A percentile compares a stretch with the other conserved stretches of the same genome.
Evolutionary conservation across 2,329 filamentous ascomycete genomes (phyloP).

Genomic region (Graphiopsis chlorocephala): DNA sequence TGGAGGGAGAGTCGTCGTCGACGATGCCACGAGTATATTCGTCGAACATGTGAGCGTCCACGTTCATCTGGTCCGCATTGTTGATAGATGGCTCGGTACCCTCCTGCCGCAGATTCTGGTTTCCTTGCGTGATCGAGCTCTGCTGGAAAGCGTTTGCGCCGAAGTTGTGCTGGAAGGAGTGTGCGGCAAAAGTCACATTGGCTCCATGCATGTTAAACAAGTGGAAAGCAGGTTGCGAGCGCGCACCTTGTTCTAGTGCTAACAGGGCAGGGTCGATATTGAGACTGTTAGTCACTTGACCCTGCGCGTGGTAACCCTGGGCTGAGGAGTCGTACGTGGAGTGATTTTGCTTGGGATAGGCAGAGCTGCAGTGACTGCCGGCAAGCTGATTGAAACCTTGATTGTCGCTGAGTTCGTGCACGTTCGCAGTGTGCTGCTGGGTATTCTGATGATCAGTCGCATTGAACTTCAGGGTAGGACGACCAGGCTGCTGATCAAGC

Average conservation of each 20-base stretch:
- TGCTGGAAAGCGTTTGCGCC: background rate
- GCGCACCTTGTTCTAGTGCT: background rate
- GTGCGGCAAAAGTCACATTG: background rate
- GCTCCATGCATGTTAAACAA: background rate
- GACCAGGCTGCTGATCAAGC: background rate
- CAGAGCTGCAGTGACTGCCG: background rate
- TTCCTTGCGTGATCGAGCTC: background rate
- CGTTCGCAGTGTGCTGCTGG: background rate
- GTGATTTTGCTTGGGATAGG: background rate
- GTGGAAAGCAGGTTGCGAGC: background rate
- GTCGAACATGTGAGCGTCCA: background rate
- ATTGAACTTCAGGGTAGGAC: background rate
- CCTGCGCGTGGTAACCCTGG: background rate
- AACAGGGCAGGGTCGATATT: background rate
- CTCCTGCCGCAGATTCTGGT: background rate
- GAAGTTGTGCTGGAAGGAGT: background rate
- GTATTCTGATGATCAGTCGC: background rate
- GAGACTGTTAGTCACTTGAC: background rate
- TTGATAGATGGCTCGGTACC: background rate
- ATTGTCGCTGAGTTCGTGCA: background rate
- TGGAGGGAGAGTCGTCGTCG: background rate
- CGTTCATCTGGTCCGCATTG: background rate
- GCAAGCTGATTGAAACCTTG: background rate
- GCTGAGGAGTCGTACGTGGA: background rate
- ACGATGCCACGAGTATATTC: background rate